Evolutionary conservation across 129 eudicot species (phyloP), one percentile per base, ranked within the genome.

Genomic region (Lactuca sativa): DNA sequence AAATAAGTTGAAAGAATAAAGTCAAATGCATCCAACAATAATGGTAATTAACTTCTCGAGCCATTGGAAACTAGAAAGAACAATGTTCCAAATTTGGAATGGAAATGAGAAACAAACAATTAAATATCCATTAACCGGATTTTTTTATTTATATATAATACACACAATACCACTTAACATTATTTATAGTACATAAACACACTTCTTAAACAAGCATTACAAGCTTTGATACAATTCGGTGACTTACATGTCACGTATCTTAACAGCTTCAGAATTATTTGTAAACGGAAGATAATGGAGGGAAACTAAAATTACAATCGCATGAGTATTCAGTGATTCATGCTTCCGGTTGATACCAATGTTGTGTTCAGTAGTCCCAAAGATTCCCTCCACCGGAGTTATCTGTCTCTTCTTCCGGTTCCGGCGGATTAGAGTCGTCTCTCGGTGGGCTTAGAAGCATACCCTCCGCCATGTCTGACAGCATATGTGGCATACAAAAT

Each of bases 371-470:
- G 38, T 80, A 83, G 70, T 59, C 82, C 92, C 92, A 86, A 15
- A 86, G 76, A 66, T 60, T 59, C 52, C 75, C 75, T 25, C 80
- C 58, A 9, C 70, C 58, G 43, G 70, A 65, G 49, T 67, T 51
- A 73, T 56, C 56, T 13, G 55, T 52, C 77, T 71, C 79, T 4
- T 66, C 61, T n/a, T n/a, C n/a, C n/a, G n/a, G n/a, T 18, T 66
- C 62, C 12, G 87, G 80, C 10, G 72, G 71, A 6, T 52, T 66
- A 75, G 74, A n/a, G 69, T 49, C 49, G 56, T 16, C 44, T 17
- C 80, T 76, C 21, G 95, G 95, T 0, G 93, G 95, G 31, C 82
- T 73, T 73, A 90, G 36, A 84, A 88, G 74, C 87, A 90, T 49
- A 58, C 95, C 97, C 32, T 81, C 84, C 14, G 90, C 93, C 95